Conservation (phyloP, 805 yeast species). For the Starmerella asiatica region DNA sequence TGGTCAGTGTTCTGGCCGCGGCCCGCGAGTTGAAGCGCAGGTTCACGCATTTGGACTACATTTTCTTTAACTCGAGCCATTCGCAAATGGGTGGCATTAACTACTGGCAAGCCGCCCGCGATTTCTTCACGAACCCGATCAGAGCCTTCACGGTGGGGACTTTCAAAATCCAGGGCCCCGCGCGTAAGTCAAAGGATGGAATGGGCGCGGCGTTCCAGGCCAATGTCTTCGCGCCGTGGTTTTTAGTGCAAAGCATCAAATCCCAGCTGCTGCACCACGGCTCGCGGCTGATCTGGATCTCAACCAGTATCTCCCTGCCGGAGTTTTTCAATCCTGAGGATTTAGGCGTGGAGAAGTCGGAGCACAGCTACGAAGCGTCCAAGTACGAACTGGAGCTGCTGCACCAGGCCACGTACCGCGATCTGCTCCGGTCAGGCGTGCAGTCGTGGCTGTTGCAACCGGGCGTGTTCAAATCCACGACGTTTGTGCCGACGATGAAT, state of each 20-base stretch:
- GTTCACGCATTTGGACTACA: constrained; percentile 56
- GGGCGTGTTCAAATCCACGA: constrained; percentile 78
- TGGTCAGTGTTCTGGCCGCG: constrained; percentile 72
- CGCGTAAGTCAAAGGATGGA: constrained; percentile 61
- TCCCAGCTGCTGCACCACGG: constrained; percentile 30
- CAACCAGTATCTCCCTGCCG: constrained; percentile 70
- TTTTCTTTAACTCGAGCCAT: constrained; percentile 82
- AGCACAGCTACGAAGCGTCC: constrained; percentile 79
- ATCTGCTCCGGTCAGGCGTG: constrained; percentile 40
- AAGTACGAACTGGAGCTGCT: constrained; percentile 73
- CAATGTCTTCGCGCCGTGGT: constrained; percentile 94
- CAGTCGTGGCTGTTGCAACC: constrained; percentile 78
- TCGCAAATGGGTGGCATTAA: constrained; percentile 78
- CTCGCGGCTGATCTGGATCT: constrained; percentile 71
- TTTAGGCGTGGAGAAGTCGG: constrained; percentile 49
- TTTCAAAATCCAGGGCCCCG: constrained; percentile 69
- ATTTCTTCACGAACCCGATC: constrained; percentile 52
- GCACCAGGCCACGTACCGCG: constrained; percentile 55
- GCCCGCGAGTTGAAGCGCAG: constrained; percentile 52
- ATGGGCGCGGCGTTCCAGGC: constrained; percentile 86
- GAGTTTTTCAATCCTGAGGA: constrained; percentile 62
- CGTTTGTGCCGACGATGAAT: constrained; percentile 64
- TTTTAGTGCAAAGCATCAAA: constrained; percentile 52
- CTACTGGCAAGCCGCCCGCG: constrained; percentile 65
- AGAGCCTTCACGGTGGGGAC: constrained; percentile 79